Base-by-base conservation (phyloP, 1,139 yeast species). In the Sugiyamaella grinbergsii region DNA sequence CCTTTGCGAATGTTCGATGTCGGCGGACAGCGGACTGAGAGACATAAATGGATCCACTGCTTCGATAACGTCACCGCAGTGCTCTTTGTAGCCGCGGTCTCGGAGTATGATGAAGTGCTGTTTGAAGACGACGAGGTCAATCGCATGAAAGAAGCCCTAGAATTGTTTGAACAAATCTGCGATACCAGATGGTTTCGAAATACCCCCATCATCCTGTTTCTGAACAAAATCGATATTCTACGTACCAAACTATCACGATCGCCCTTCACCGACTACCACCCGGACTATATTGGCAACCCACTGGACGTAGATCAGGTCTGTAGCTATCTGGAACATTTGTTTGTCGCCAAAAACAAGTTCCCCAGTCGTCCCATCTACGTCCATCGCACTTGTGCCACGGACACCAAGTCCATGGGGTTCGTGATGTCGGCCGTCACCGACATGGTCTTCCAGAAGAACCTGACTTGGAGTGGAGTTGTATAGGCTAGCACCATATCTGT, bases 351-450 rank as follows among this genome's bases (percentile, higher is more conserved):
- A 59, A 87, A 87, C 65, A 73, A 80, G 29, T 55, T 54, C 52
- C 75, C 85, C 1, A 77, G 79, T 47, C 52, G 58, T 13, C 93
- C 91, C 5, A 80, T 91, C 29, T 94, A 94, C 66, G 85, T 89
- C 23, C 97, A 90, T 69, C 74, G 91, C 58, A 94, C 98, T 1
- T 90, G 97, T 72, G 99, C 99, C 1, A 93, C 98, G 0, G 98
- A 94, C 67, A 82, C 95, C 0, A 76, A 79, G 50, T 78, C 88
- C 23, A 91, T 91, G 96, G 79, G 80, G 63, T 91, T 90, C 67
- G 96, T 93, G 24, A 75, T 93, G 57, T 80, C 88, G 8, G 98
- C 98, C 0, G 96, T 90, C 5, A 89, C 97, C 0, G 98, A 93
- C 69, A 78, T 89, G 78, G 81, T 93, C 46, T 80, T 91, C 37